A percentile compares a stretch with the other conserved stretches of the same genome.
phyloP scores from a whole-genome alignment of 148 eudicot species.

The Cornus kousa region DNA sequence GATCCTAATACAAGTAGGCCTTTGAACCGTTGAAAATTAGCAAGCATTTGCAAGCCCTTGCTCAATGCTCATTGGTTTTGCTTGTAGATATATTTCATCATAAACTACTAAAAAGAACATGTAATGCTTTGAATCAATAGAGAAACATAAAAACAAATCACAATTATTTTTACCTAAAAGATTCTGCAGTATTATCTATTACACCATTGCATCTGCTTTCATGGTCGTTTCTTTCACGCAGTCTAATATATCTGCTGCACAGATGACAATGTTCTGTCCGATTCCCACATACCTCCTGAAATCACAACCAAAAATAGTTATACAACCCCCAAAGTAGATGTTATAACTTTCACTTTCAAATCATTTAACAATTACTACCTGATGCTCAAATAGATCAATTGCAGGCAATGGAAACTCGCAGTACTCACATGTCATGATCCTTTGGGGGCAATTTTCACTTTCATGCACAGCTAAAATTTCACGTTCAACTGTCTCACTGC shows the following conservation, averaged over 20 bases:
- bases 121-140: background rate
- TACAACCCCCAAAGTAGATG: background rate
- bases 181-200: slow-evolving; percentile 39
- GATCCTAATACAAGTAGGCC: background rate
- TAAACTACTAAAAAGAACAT: background rate
- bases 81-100: background rate
- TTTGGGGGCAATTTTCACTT: slow-evolving; percentile 81
- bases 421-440: slow-evolving; percentile 85
- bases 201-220: slow-evolving; percentile 74
- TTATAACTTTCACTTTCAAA: background rate
- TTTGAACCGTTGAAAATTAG: background rate
- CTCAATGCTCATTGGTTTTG: background rate
- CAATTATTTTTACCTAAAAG: slow-evolving; percentile 56
- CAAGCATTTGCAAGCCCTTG: background rate
- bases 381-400: slow-evolving; percentile 80
- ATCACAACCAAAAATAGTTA: slow-evolving; percentile 2
- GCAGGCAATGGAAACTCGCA: slow-evolving; percentile 98
- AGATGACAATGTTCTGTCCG: slow-evolving; percentile 78
- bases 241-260: slow-evolving; percentile 73
- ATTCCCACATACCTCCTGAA: slow-evolving; percentile 97
- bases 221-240: slow-evolving; percentile 74
- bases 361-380: slow-evolving; percentile 41
- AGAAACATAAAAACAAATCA: background rate
- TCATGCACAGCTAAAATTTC: slow-evolving; percentile 72
- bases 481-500: slow-evolving; percentile 84